These are phyloP conservation scores for Groenewaldozyma sp. DNA, from an alignment of 1,139 yeast species.

Conservation along the genomic window DNA sequence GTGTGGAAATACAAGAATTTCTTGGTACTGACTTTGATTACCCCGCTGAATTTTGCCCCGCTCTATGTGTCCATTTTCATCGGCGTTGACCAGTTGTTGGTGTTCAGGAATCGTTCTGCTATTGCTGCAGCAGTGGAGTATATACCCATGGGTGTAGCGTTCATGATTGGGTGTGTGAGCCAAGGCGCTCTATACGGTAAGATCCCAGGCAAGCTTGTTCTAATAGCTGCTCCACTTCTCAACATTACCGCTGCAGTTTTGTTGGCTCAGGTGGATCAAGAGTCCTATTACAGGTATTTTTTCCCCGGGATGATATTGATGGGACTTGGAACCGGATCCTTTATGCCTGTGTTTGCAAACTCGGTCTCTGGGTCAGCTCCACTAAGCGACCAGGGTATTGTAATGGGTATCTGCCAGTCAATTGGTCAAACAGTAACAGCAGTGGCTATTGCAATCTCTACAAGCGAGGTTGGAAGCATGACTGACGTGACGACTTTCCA, in stretches of 20 bases:
- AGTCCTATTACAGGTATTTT: conserved; percentile 25
- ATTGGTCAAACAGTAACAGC: conserved; percentile 23
- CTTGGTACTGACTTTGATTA: conserved; percentile 8
- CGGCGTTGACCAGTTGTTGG: conserved; percentile 11
- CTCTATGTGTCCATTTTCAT: conserved; percentile 15
- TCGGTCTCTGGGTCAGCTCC: conserved; percentile 26
- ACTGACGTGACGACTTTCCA: conserved; percentile 6
- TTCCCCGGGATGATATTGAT: conserved; percentile 20
- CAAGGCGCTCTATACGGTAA: conserved; percentile 16
- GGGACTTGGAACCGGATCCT: conserved; percentile 19
- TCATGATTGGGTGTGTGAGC: conserved; percentile 14
- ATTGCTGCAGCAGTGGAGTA: conserved; percentile 26
- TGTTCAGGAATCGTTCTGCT: conserved; percentile 17
- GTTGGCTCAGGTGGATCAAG: conserved; percentile 20
- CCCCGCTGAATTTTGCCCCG: conserved; percentile 13
- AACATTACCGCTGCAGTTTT: conserved; percentile 19
- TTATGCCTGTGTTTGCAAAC: conserved; percentile 16
- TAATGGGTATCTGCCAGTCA: conserved; percentile 27
- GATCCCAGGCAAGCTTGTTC: conserved; percentile 11
- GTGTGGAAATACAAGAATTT: conserved; percentile 17
- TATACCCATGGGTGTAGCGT: conserved; percentile 22
- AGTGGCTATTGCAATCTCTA: conserved; percentile 21
- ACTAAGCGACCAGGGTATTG: conserved; percentile 28
- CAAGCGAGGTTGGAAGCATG: conserved; percentile 17
- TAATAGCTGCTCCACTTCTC: conserved; percentile 17